Conservation (phyloP, 2,329 filamentous ascomycete species). For the Passalora sequoiae region DNA sequence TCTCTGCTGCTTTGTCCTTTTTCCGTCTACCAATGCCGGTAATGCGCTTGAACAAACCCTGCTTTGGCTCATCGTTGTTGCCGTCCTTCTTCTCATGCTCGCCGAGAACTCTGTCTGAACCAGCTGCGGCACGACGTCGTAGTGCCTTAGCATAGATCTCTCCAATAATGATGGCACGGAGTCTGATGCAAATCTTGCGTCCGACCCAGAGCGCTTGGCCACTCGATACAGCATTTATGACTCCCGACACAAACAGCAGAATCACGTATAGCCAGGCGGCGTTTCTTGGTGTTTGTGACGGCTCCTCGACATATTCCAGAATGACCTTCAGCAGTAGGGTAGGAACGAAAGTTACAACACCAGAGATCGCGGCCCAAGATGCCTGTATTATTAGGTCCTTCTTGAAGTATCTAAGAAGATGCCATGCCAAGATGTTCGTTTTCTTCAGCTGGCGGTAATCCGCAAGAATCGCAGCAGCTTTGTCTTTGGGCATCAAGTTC, state of each 20-base stretch:
- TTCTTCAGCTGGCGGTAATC: slow-evolving; percentile 83
- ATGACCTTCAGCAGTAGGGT: slow-evolving; percentile 88
- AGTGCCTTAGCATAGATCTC: slow-evolving; percentile 97
- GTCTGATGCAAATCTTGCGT: slow-evolving; percentile 85
- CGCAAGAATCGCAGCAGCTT: slow-evolving; percentile 72
- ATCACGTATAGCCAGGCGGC: slow-evolving; percentile 96
- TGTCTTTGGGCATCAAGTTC: slow-evolving; percentile 85
- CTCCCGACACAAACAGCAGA: slow-evolving; percentile 75
- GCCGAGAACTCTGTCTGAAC: slow-evolving; percentile 67
- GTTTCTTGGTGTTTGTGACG: slow-evolving; percentile 67
- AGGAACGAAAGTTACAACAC: slow-evolving; percentile 82
- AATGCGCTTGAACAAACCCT: slow-evolving; percentile 43
- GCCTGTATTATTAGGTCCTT: slow-evolving; percentile 70
- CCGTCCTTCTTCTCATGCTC: slow-evolving; percentile 38
- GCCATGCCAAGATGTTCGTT: slow-evolving; percentile 70
- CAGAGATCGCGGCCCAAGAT: slow-evolving; percentile 70
- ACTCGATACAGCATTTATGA: slow-evolving; percentile 74
- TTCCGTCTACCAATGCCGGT: slow-evolving; percentile 58
- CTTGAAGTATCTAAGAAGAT: slow-evolving; percentile 81
- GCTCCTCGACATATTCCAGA: slow-evolving; percentile 86
- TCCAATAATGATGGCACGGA: slow-evolving; percentile 91
- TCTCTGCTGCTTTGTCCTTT: slow-evolving; percentile 39
- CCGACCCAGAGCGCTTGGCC: slow-evolving; percentile 89
- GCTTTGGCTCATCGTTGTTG: slow-evolving; percentile 36
- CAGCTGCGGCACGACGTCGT: slow-evolving; percentile 77